These are phyloP conservation scores for Arctostaphylos glauca DNA, from an alignment of 148 eudicot species.

Conservation along the genomic window DNA sequence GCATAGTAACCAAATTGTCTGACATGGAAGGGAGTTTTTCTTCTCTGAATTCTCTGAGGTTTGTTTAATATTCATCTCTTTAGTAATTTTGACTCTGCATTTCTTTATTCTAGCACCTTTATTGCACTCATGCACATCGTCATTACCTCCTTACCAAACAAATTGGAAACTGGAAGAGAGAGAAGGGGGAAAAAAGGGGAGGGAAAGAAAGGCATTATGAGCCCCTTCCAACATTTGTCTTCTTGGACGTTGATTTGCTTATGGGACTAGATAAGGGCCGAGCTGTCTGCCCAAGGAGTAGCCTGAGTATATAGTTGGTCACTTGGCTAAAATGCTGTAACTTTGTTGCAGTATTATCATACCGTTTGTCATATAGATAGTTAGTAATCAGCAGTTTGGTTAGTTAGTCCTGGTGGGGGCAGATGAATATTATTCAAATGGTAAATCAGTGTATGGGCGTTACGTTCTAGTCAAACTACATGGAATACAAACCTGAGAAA, in stretches of 20 bases:
- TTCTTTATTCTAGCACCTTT: conserved; percentile 4
- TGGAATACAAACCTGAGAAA: neutral
- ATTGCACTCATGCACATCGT: neutral
- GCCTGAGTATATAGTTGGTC: neutral
- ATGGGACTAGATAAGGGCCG: neutral
- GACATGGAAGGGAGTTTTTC: conserved; percentile 72
- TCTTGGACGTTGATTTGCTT: neutral
- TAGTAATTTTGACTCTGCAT: neutral
- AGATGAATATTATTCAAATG: neutral
- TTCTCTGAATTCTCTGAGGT: conserved; percentile 63
- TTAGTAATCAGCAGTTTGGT: neutral
- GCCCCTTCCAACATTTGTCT: neutral
- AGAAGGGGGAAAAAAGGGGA: neutral
- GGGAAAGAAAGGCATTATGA: neutral
- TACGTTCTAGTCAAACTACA: neutral
- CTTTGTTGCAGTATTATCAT: neutral
- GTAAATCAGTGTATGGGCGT: neutral
- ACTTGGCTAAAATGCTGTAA: neutral
- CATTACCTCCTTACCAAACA: neutral
- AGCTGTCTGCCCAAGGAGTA: neutral
- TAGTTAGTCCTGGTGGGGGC: neutral
- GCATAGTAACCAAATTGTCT: conserved; percentile 61
- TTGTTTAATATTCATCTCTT: conserved; percentile 14
- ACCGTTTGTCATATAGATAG: neutral
- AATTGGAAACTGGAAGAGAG: neutral